Percentiles rank a stretch among this genome's conserved stretches.
Evolutionary conservation across 176 grass and related monocot species (phyloP).

Genomic region (Coix lacrymajobi): DNA sequence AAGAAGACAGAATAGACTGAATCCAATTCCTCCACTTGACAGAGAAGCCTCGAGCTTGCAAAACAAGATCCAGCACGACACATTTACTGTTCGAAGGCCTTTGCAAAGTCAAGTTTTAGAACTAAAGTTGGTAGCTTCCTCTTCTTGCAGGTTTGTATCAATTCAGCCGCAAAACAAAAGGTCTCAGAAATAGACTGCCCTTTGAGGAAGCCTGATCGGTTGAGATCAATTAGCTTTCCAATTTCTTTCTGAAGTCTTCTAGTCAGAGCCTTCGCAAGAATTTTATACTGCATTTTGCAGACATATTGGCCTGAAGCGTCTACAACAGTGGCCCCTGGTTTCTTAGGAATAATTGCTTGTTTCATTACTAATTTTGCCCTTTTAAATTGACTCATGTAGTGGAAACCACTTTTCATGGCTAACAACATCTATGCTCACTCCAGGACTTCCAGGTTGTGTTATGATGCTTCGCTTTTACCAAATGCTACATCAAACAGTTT

Average conservation of each 20-base stretch:
- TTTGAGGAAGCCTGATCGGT: background rate
- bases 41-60: too few species aligned
- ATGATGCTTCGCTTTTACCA: background rate
- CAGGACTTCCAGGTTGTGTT: constrained; percentile 15
- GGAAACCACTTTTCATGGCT: constrained; percentile 11
- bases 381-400: constrained; percentile 17
- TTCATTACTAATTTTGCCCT: constrained; percentile 7
- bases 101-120: background rate
- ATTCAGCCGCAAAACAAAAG: background rate
- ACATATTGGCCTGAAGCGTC: too few species aligned
- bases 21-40: too few species aligned
- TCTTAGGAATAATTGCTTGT: background rate
- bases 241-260: background rate
- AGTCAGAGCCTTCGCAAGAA: background rate
- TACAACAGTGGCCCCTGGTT: too few species aligned
- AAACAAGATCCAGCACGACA: too few species aligned
- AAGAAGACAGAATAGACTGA: too few species aligned
- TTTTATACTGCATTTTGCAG: too few species aligned
- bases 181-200: background rate
- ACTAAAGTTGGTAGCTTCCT: background rate
- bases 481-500: constrained; percentile 21
- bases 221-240: background rate
- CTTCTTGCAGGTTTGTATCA: background rate
- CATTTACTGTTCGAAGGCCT: background rate
- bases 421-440: constrained; percentile 16